phyloP scores from a whole-genome alignment of 2,329 filamentous ascomycete genomes.

The Calonectria fujianensis region DNA sequence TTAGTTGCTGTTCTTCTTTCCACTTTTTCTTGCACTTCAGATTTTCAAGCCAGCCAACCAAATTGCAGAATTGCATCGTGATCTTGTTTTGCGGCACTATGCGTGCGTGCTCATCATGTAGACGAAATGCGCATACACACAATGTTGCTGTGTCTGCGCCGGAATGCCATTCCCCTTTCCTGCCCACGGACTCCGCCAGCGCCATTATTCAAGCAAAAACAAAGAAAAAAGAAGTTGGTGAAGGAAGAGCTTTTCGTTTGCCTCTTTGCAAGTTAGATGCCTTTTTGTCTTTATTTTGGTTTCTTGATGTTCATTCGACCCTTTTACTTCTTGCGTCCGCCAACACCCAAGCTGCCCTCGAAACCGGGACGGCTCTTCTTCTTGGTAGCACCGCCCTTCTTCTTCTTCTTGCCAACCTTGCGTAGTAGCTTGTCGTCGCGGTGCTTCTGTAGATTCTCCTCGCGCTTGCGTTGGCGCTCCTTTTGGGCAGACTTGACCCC shows the following conservation, averaged over 20 bases:
- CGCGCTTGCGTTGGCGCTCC: slow-evolving; percentile 87
- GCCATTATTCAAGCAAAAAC: slow-evolving; percentile 48
- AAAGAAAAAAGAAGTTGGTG: slow-evolving; percentile 42
- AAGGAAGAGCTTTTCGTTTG: slow-evolving; percentile 41
- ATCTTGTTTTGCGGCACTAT: background rate
- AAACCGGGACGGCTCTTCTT: slow-evolving; percentile 78
- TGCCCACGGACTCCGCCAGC: slow-evolving; percentile 52
- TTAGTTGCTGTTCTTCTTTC: background rate
- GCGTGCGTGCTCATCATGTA: slow-evolving; percentile 23
- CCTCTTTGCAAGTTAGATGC: slow-evolving; percentile 13
- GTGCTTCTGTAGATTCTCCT: slow-evolving; percentile 84
- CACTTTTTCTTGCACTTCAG: background rate
- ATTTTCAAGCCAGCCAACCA: background rate
- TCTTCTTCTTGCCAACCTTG: slow-evolving; percentile 74
- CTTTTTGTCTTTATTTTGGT: slow-evolving; percentile 29
- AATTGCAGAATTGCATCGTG: slow-evolving; percentile 13
- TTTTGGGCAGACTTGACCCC: slow-evolving; percentile 85
- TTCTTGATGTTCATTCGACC: slow-evolving; percentile 25
- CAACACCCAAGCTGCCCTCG: slow-evolving; percentile 79
- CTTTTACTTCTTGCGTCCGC: slow-evolving; percentile 68
- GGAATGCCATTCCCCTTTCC: slow-evolving; percentile 41
- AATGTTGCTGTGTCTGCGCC: slow-evolving; percentile 31
- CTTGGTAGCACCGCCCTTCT: slow-evolving; percentile 56
- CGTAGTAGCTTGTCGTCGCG: slow-evolving; percentile 82
- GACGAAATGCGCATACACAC: slow-evolving; percentile 37